Evolutionary conservation across 2,329 filamentous ascomycete species (phyloP).

Genomic region (Penicillium hordei): DNA sequence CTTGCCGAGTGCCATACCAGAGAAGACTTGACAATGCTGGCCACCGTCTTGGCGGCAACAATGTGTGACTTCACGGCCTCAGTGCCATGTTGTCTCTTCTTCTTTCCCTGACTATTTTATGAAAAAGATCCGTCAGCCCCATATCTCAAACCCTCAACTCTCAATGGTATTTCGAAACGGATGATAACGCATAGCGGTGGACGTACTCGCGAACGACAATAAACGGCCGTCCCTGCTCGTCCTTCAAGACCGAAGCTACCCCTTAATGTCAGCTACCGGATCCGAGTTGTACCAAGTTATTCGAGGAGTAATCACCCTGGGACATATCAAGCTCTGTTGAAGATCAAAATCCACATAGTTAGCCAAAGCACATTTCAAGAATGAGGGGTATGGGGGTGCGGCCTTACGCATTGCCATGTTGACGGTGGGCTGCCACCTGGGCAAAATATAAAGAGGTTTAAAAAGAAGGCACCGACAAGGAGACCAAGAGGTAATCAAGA

Average conservation of each 20-base stretch:
- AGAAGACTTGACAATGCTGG: constrained; percentile 96
- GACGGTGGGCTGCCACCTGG: constrained; percentile 38
- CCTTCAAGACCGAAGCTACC: constrained; percentile 77
- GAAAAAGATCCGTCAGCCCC: constrained; percentile 28
- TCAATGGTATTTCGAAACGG: constrained; percentile 7
- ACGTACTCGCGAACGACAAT: constrained; percentile 96
- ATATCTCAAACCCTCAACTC: background rate
- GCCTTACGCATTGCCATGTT: constrained; percentile 51
- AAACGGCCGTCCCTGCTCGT: constrained; percentile 95
- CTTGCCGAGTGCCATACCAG: constrained; percentile 54
- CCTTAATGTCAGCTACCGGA: constrained; percentile 21
- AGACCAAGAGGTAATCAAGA: constrained; percentile 10
- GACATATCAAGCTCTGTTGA: constrained; percentile 49
- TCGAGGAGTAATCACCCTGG: constrained; percentile 38
- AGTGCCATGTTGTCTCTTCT: constrained; percentile 94
- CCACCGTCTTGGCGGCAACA: constrained; percentile 89
- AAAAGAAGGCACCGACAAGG: constrained; percentile 6
- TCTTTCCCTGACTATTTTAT: constrained; percentile 78
- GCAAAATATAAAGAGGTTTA: constrained; percentile 23
- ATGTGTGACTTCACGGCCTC: constrained; percentile 99
- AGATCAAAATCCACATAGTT: constrained; percentile 22
- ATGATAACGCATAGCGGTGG: constrained; percentile 17
- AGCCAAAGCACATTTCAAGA: constrained; percentile 27
- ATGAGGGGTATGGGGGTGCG: constrained; percentile 38
- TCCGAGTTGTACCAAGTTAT: constrained; percentile 22